Evolutionary conservation across 2,329 filamentous ascomycete species (phyloP), one percentile per base, ranked within the genome.

Genomic region (Epichloe uncinata): DNA sequence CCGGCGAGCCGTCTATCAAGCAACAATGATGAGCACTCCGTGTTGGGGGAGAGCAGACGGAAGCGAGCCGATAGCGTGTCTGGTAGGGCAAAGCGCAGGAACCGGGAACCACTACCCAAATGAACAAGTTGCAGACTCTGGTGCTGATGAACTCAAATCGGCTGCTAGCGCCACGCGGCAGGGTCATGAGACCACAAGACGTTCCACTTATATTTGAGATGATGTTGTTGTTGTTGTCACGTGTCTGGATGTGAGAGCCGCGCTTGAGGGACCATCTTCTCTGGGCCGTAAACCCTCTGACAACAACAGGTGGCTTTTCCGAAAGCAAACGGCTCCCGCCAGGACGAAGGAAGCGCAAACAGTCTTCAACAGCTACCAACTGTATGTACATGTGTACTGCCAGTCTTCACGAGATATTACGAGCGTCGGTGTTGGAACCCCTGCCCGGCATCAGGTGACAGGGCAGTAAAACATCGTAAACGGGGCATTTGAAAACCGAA

Each of bases 121-220:
- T 26, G 26, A 26, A 26, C 26, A n/a, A 26, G 22, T 40, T 4
- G 33, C 44, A 18, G 16, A 18, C 16, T 18, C 16, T 38, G 43
- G 34, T 37, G 47, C 42, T 40, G 42, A 40, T 34, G 52, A 55
- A 54, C 48, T 50, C 54, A 53, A 54, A 52, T 52, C 52, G 50
- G 50, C 44, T 51, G 49, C 59, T 63, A 60, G 60, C 60, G 59
- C 59, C 55, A 57, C 55, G 57, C 57, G 52, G 53, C 52, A 52
- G 52, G 60, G 60, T 63, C 61, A 62, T 62, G 60, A 56, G 61
- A 63, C 60, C 60, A 53, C 45, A 54, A 18, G 50, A 51, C 52
- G 58, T 57, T 57, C 55, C 57, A 54, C 50, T 52, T 54, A 51
- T 44, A 40, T 52, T 47, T 22, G 45, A 34, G 37, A 50, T 43